Base-by-base conservation (phyloP, 1,284 basidiomycete genomes). In the Cutaneotrichosporon sp. region DNA sequence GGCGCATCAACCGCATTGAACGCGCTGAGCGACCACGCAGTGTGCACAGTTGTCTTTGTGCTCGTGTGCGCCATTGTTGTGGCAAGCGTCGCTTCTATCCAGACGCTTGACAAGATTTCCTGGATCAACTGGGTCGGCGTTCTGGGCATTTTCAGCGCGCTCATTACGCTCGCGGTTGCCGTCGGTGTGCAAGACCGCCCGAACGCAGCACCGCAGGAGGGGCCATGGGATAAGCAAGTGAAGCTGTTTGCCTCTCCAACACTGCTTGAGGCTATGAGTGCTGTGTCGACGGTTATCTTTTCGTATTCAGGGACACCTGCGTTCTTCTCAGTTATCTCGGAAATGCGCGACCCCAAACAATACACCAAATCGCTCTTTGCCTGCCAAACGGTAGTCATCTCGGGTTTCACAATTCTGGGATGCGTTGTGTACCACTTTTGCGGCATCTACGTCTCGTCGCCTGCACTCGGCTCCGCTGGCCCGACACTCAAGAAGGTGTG, bases 391-490 rank as follows among this genome's bases (percentile, higher is more conserved):
- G 46, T 68, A 44, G 59, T 65, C 36, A 62, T 62, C 3, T 23
- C 54, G 12, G 46, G 62, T 20, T 70, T 47, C 15, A 21, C 43
- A 3, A 33, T 47, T 26, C 47, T 55, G 8, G 57, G 51, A 1
- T 17, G 9, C 4, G 56, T 55, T 20, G 47, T 59, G 1, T 59
- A 59, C 53, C 30, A 50, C 48, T 59, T 43, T 44, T 48, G 45
- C 18, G 57, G 57, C 8, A 15, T 42, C 4, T 44, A 51, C 30
- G 41, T 57, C 13, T 36, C 51, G 8, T 54, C 51, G 9, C 73
- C 73, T 8, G 71, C 74, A 1, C 66, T 75, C 20, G 72, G 72
- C 1, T 67, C 67, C 3, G 72, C 74, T 20, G 75, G 76, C 40
- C 41, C 49, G 1, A 51, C 68, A 20, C 61, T 77, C 51, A 73